phyloP scores from a whole-genome alignment of 1,284 basidiomycete genomes.

The Earliella scabrosa region DNA sequence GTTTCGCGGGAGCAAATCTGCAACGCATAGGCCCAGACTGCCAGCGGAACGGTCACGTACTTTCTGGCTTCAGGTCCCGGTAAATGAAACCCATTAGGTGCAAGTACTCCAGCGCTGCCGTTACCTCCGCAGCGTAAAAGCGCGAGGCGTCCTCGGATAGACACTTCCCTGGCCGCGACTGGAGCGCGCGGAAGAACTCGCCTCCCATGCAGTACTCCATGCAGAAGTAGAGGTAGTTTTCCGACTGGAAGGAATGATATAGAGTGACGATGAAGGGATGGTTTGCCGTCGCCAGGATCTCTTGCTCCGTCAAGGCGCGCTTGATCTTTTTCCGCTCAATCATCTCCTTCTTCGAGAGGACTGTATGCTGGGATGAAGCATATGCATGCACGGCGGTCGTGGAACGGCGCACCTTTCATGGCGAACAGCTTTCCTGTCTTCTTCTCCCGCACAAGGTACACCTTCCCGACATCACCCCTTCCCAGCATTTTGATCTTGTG shows the following conservation, averaged over 20 bases:
- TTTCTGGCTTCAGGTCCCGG: conserved; percentile 98
- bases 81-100: conserved; percentile 99
- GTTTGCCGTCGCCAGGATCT: conserved; percentile 94
- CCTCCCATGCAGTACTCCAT: conserved; percentile 99
- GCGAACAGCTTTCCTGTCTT: conserved; percentile 92
- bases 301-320: conserved; percentile 94
- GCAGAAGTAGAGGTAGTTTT: conserved; percentile 95
- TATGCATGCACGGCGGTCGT: conserved; percentile 6
- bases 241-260: conserved; percentile 98
- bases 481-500: conserved; percentile 95
- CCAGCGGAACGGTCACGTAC: conserved; percentile 54
- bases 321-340: conserved; percentile 99
- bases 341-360: conserved; percentile 97
- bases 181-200: conserved; percentile 97
- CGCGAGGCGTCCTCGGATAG: conserved; percentile 93
- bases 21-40: not conserved
- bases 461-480: conserved; percentile 95
- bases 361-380: conserved; percentile 43
- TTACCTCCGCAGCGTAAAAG: conserved; percentile 99
- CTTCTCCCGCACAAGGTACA: conserved; percentile 96
- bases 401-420: conserved; percentile 83
- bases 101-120: conserved; percentile 96
- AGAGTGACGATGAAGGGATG: conserved; percentile 98
- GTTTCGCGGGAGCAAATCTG: conserved; percentile 16
- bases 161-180: conserved; percentile 95